phyloP scores from a whole-genome alignment of 306 rosid species.

The Delonix regia region DNA sequence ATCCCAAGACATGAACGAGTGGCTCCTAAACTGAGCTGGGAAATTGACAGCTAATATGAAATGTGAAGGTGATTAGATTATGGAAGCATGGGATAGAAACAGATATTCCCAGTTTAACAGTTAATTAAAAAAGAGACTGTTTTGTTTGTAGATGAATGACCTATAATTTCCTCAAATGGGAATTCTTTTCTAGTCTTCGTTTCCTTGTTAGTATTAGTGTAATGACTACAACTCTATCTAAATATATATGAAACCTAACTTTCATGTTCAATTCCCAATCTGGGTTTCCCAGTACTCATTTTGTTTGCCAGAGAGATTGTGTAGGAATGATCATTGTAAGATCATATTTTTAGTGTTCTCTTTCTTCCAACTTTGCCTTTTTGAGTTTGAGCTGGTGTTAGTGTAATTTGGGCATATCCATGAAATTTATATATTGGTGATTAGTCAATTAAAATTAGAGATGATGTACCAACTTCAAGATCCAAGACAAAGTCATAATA shows the following conservation, averaged over 20 bases:
- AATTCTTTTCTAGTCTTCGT: not conserved
- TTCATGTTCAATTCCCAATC: not conserved
- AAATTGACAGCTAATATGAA: slow-evolving; percentile 58
- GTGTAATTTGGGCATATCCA: too few species aligned
- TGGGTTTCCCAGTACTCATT: not conserved
- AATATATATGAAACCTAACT: slow-evolving; percentile 28
- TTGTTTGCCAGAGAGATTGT: not conserved
- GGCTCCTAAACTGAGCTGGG: slow-evolving; percentile 81
- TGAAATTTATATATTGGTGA: too few species aligned
- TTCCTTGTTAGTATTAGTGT: slow-evolving; percentile 15
- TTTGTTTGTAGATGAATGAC: slow-evolving; percentile 44
- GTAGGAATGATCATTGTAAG: too few species aligned
- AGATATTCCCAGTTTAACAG: slow-evolving; percentile 13
- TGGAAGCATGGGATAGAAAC: slow-evolving; percentile 4
- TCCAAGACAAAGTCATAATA: too few species aligned
- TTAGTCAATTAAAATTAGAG: too few species aligned
- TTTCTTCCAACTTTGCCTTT: too few species aligned
- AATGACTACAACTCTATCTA: not conserved
- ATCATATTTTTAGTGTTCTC: too few species aligned
- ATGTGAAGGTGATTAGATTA: slow-evolving; percentile 51
- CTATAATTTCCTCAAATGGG: slow-evolving; percentile 33
- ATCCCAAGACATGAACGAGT: slow-evolving; percentile 71
- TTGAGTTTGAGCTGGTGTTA: too few species aligned
- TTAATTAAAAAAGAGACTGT: slow-evolving; percentile 13
- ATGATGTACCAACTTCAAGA: too few species aligned